Base-by-base conservation (phyloP, 371 early-diverging fungal genomes). In the Dinochytrium kinnereticum region DNA sequence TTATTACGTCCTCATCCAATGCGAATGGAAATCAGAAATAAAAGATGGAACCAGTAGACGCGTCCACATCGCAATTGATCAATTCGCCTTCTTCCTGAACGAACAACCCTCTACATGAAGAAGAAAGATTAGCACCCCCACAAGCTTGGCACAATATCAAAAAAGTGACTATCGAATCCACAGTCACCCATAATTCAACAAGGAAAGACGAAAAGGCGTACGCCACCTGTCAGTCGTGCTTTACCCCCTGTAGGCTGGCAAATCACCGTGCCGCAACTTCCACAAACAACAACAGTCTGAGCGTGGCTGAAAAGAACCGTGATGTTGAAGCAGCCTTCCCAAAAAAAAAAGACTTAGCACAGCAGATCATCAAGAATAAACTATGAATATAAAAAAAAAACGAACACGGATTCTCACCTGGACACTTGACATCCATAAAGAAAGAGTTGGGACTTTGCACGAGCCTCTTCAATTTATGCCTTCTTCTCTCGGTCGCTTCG, bases 351-450 rank as follows among this genome's bases (percentile, higher is more conserved):
- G n/a, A n/a, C n/a, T n/a, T n/a, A n/a, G n/a, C n/a, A n/a, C n/a
- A n/a, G n/a, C n/a, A n/a, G n/a, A n/a, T n/a, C n/a, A n/a, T n/a
- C n/a, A n/a, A n/a, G n/a, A n/a, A n/a, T n/a, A 10, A n/a, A 3
- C 44, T 3, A 19, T 10, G 71, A n/a, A 59, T 13, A 59, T 57
- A 1, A 21, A 21, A 44, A 17, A 15, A 51, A n/a, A 66, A 57
- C 17, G 28, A 2, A 59, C 64, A 34, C 33, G 39, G 15, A 21
- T 10, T 80, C 86, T 74, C 87, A 93, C 94, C 94, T 70, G 93
- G 90, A 92, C 99, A 99, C 91, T 98, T 98, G 78, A 99, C 99
- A 83, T 99, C 98, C 98, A 99, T 99, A 90, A 99, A 99, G 93
- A 92, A 99, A 55, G 99, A 98, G 94, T 99, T 98, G 78, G 98